Conservation (phyloP, 768 basidiomycete species). For the Pulveroboletus sp. region DNA sequence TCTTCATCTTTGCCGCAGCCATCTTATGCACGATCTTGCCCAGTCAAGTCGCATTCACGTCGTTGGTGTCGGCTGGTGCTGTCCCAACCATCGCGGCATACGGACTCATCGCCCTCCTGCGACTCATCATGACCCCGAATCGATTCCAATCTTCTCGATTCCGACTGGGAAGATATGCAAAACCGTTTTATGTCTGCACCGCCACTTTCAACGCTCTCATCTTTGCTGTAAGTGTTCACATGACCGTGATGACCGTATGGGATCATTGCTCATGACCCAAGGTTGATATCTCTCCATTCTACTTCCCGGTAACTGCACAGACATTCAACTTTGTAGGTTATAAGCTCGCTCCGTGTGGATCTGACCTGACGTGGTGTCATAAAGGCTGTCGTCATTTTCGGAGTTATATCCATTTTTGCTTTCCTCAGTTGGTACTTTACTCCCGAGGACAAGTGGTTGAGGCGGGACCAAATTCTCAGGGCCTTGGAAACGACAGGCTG, state of each 20-base stretch:
- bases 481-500: slow-evolving; percentile 36
- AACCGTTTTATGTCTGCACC: slow-evolving; percentile 65
- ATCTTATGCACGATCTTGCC: slow-evolving; percentile 87
- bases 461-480: slow-evolving; percentile 54
- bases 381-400: slow-evolving; percentile 77
- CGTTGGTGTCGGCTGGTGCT: slow-evolving; percentile 80
- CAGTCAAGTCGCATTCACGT: slow-evolving; percentile 89
- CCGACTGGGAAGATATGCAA: slow-evolving; percentile 60
- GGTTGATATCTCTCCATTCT: slow-evolving; percentile 85
- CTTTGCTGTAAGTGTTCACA: slow-evolving; percentile 54
- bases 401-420: slow-evolving; percentile 72
- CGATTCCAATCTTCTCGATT: slow-evolving; percentile 73
- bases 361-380: slow-evolving; percentile 11
- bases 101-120: slow-evolving; percentile 72
- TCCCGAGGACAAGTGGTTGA: slow-evolving; percentile 78
- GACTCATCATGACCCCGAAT: slow-evolving; percentile 73
- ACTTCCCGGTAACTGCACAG: slow-evolving; percentile 71
- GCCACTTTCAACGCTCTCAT: slow-evolving; percentile 70
- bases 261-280: slow-evolving; percentile 25
- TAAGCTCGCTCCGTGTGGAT: neutral
- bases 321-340: slow-evolving; percentile 82
- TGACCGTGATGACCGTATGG: neutral
- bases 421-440: slow-evolving; percentile 74
- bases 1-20: slow-evolving; percentile 69
- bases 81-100: slow-evolving; percentile 89